Evolutionary conservation across 208 protist genomes (phyloP).

Genomic region (Naegleria fowleri): DNA sequence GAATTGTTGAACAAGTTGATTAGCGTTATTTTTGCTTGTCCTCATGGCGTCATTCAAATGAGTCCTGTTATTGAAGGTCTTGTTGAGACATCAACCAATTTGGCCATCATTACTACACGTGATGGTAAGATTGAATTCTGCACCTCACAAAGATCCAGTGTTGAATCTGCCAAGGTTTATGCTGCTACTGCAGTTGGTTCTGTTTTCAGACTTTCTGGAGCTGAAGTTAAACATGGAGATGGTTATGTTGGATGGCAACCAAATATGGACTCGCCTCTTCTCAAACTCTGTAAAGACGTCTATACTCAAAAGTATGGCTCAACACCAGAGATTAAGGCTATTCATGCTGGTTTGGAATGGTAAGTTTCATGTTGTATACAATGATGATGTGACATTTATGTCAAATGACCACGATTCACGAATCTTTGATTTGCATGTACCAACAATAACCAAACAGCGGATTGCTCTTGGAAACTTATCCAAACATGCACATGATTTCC

Average conservation of each 20-base stretch:
- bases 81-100: conserved; percentile 28
- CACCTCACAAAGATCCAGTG: neutral
- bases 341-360: conserved; percentile 33
- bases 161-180: neutral
- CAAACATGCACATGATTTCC: conserved; percentile 25
- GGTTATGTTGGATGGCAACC: conserved; percentile 29
- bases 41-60: conserved; percentile 39
- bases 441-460: too few relatives aligned
- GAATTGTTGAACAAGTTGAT: neutral
- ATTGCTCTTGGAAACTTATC: neutral
- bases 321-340: neutral
- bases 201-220: neutral
- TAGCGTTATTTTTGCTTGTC: neutral
- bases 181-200: neutral
- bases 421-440: too few relatives aligned
- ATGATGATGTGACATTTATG: too few relatives aligned
- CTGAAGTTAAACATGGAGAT: neutral
- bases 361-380: too few relatives aligned
- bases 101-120: neutral
- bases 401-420: too few relatives aligned
- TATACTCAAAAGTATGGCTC: neutral
- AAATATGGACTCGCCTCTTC: neutral
- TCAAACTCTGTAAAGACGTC: neutral
- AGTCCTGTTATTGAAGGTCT: conserved; percentile 29
- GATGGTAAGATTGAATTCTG: neutral